phyloP scores from a whole-genome alignment of 1,284 basidiomycete genomes.

The Irpex rosettiformis region DNA sequence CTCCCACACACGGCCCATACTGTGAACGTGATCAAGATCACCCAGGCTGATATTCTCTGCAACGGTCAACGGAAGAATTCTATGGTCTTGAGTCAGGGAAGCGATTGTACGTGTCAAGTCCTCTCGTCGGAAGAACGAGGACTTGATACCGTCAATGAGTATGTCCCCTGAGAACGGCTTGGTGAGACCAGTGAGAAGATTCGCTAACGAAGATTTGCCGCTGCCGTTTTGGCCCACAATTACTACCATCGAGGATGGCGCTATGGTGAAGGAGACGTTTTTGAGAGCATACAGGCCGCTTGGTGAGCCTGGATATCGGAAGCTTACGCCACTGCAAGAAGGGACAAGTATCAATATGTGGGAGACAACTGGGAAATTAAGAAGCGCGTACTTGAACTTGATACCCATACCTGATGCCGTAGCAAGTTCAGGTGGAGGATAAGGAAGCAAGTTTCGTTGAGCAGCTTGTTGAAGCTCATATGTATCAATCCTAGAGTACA shows the following conservation, averaged over 20 bases:
- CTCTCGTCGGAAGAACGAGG: constrained; percentile 23
- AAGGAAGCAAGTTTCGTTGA: neutral
- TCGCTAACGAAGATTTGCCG: constrained; percentile 46
- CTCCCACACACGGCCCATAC: constrained; percentile 4
- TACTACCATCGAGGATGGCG: constrained; percentile 11
- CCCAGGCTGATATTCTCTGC: constrained; percentile 14
- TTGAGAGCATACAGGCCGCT: constrained; percentile 25
- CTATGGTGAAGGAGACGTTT: constrained; percentile 37
- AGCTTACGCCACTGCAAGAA: constrained; percentile 33
- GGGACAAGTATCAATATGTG: neutral
- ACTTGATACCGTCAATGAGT: constrained; percentile 32
- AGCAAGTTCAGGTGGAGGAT: neutral
- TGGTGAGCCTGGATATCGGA: constrained; percentile 30
- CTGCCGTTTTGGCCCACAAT: constrained; percentile 37
- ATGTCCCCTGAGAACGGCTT: constrained; percentile 38
- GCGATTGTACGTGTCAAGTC: constrained; percentile 33
- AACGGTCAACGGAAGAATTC: constrained; percentile 35
- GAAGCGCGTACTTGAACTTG: constrained; percentile 30
- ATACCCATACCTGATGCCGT: constrained; percentile 33
- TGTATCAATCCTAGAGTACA: constrained; percentile 8
- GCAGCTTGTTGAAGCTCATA: neutral
- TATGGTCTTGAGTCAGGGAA: constrained; percentile 37
- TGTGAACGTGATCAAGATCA: neutral
- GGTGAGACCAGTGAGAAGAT: constrained; percentile 39
- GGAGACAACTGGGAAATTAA: neutral